Evolutionary conservation across 148 eudicot genomes (phyloP).

Genomic region (Amaranthus hypochondriacus): DNA sequence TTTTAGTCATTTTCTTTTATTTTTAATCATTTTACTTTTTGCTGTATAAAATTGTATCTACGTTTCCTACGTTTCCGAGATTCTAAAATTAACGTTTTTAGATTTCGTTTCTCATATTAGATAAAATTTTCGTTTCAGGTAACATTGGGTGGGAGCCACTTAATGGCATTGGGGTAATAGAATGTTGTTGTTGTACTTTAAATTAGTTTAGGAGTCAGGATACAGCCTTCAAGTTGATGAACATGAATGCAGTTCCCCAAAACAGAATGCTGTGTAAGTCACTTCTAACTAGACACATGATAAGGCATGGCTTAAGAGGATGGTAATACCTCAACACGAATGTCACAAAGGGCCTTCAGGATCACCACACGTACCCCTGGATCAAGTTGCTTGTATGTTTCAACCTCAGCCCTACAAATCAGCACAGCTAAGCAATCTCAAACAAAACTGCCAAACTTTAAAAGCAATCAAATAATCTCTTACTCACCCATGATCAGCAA

Average conservation of each 20-base stretch:
- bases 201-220: neutral
- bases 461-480: conserved; percentile 44
- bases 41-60: too few species aligned
- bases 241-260: neutral
- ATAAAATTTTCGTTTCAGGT: too few species aligned
- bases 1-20: too few species aligned
- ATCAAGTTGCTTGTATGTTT: conserved; percentile 70
- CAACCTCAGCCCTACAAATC: conserved; percentile 65
- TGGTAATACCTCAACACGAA: conserved; percentile 88
- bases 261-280: neutral
- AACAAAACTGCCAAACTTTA: conserved; percentile 11
- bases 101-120: too few species aligned
- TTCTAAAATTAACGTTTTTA: too few species aligned
- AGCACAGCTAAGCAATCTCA: conserved; percentile 13
- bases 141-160: too few species aligned
- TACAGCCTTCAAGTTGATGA: neutral
- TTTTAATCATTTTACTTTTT: too few species aligned
- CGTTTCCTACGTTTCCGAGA: too few species aligned
- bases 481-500: conserved; percentile 91
- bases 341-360: conserved; percentile 89
- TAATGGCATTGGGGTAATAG: too few species aligned
- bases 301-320: neutral
- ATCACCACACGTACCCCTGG: conserved; percentile 83
- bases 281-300: neutral
- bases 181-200: too few species aligned